A percentile compares a stretch with the other conserved stretches of the same genome.
Conservation (phyloP, 345 rosid species). For the Moringa oleifera region DNA sequence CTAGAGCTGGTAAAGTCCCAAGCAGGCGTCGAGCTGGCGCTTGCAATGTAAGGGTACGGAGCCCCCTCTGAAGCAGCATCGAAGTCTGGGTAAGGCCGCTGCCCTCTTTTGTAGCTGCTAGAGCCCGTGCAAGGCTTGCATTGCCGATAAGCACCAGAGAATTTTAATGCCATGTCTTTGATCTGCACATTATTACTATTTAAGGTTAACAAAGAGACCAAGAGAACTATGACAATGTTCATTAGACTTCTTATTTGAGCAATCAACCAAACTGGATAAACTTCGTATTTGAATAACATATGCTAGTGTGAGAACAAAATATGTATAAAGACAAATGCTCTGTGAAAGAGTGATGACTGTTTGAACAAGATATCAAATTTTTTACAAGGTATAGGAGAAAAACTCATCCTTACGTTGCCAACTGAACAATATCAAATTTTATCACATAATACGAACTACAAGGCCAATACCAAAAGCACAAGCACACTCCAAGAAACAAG, state of each 20-base stretch:
- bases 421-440: no score
- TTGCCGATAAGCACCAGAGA: slow-evolving; percentile 76
- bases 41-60: slow-evolving; percentile 69
- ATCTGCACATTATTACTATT: slow-evolving; percentile 43
- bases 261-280: background rate
- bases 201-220: background rate
- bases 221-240: background rate
- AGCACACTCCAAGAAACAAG: no score
- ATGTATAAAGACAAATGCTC: no score
- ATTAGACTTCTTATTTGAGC: background rate
- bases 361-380: no score
- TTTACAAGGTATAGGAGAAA: no score
- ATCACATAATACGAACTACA: no score
- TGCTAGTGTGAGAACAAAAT: no score
- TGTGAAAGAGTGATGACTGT: no score
- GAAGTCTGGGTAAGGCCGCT: slow-evolving; percentile 55
- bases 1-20: slow-evolving; percentile 72
- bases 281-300: no score
- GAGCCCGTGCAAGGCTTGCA: slow-evolving; percentile 88
- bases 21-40: slow-evolving; percentile 86
- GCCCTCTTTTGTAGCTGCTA: slow-evolving; percentile 62
- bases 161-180: slow-evolving; percentile 84
- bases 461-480: no score
- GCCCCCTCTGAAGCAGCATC: slow-evolving; percentile 75
- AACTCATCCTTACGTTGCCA: no score